These are phyloP conservation scores for Boechera divaricarpa DNA, from an alignment of 345 rosid species.

Conservation along the genomic window DNA sequence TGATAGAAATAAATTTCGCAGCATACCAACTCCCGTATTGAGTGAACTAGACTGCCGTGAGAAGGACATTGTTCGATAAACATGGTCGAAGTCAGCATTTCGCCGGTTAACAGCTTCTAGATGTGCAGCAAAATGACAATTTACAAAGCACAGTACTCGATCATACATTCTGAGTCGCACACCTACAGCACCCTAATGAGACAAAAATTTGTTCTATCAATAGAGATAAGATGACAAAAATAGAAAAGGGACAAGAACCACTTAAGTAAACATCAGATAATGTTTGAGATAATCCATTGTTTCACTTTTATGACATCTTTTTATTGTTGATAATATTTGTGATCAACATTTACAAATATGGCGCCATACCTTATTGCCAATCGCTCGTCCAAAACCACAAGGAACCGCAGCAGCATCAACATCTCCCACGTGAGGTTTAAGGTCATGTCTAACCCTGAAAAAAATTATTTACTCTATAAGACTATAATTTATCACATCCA, in stretches of 20 bases:
- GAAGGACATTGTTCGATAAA: conserved; percentile 70
- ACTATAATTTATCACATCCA: conserved; percentile 26
- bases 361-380: conserved; percentile 76
- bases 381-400: conserved; percentile 84
- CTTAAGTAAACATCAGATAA: background rate
- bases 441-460: conserved; percentile 69
- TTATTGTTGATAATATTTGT: background rate
- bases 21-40: conserved; percentile 71
- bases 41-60: conserved; percentile 56
- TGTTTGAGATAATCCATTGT: conserved; percentile 9
- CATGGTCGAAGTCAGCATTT: conserved; percentile 83
- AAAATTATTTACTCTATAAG: background rate
- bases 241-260: conserved; percentile 13
- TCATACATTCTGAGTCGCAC: conserved; percentile 76
- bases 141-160: conserved; percentile 79
- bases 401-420: conserved; percentile 88
- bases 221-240: conserved; percentile 3
- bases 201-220: conserved; percentile 9
- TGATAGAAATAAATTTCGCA: conserved; percentile 62
- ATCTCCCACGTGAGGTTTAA: conserved; percentile 73
- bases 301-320: conserved; percentile 6
- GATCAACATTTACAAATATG: conserved; percentile 7
- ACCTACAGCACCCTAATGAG: conserved; percentile 80
- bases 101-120: conserved; percentile 77
- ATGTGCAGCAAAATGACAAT: conserved; percentile 91